These are phyloP conservation scores for Candida dubliniensis DNA, from an alignment of 1,139 yeast genomes.

Conservation along the genomic window DNA sequence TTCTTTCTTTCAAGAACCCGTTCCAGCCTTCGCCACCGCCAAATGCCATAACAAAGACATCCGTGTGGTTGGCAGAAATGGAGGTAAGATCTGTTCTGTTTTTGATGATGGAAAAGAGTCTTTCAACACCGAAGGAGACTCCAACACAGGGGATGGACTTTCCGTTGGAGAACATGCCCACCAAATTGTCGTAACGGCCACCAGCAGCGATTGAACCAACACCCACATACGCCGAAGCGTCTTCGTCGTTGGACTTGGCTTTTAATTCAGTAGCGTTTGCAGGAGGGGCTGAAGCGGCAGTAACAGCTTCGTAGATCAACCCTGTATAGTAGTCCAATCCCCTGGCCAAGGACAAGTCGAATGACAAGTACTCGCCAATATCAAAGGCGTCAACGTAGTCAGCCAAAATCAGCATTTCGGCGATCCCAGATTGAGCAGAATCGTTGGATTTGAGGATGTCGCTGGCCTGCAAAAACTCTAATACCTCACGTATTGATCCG, in stretches of 20 bases:
- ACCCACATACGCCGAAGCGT: conserved; percentile 95
- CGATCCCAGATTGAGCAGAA: conserved; percentile 78
- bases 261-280: conserved; percentile 66
- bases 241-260: conserved; percentile 81
- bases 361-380: conserved; percentile 63
- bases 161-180: conserved; percentile 94
- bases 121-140: conserved; percentile 92
- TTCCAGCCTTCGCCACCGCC: conserved; percentile 98
- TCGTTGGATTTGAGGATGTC: conserved; percentile 58
- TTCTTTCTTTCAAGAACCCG: conserved; percentile 88
- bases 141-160: conserved; percentile 98
- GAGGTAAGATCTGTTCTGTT: conserved; percentile 70
- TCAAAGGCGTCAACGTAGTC: conserved; percentile 81
- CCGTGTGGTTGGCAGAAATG: conserved; percentile 84
- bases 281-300: conserved; percentile 94
- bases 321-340: conserved; percentile 98
- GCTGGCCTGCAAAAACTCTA: conserved; percentile 55
- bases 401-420: conserved; percentile 74
- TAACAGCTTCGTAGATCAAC: conserved; percentile 92
- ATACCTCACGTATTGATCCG: conserved; percentile 73
- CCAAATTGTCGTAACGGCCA: conserved; percentile 94
- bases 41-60: conserved; percentile 94
- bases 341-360: conserved; percentile 93
- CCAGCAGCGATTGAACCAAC: conserved; percentile 99
- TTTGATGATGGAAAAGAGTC: conserved; percentile 85